Percentiles rank a stretch among this genome's conserved stretches.
Conservation (phyloP, 352 stramenopile genomes). For the Phytophthora tentaculata region DNA sequence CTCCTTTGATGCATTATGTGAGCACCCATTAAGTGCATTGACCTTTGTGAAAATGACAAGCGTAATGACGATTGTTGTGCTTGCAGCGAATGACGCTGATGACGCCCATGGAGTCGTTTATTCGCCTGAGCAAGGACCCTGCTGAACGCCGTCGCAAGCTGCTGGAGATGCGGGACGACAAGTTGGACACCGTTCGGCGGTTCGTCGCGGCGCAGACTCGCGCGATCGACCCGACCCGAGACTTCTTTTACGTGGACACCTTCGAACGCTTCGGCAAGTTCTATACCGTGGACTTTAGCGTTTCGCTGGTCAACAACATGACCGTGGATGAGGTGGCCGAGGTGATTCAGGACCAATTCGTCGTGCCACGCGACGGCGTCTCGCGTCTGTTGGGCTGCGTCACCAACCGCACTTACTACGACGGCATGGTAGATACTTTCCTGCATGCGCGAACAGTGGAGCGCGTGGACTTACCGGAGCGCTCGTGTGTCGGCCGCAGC, state of each 20-base stretch:
- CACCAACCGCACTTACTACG: conserved; percentile 71
- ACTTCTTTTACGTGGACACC: conserved; percentile 73
- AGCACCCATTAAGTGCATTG: conserved; percentile 1
- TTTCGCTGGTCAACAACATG: conserved; percentile 53
- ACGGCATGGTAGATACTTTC: conserved; percentile 58
- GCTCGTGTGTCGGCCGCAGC: conserved; percentile 35
- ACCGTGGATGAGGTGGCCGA: conserved; percentile 52
- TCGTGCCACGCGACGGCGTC: conserved; percentile 58
- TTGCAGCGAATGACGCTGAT: conserved; percentile 62
- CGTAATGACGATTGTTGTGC: conserved; percentile 12
- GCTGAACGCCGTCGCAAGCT: conserved; percentile 46
- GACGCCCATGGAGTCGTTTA: conserved; percentile 74
- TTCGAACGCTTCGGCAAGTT: conserved; percentile 76
- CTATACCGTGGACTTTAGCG: conserved; percentile 74
- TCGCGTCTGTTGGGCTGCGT: conserved; percentile 61
- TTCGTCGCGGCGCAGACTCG: conserved; percentile 59
- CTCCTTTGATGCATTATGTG: conserved; percentile 65
- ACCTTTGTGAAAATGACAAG: background rate
- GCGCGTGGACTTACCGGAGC: conserved; percentile 57
- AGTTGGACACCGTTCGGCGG: conserved; percentile 45
- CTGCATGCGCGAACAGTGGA: conserved; percentile 68
- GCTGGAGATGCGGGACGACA: conserved; percentile 55
- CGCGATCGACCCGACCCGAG: conserved; percentile 54
- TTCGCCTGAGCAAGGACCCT: conserved; percentile 53
- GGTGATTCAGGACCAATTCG: conserved; percentile 66